Base-by-base conservation (phyloP, 306 rosid species). In the Trifolium subterraneum region DNA sequence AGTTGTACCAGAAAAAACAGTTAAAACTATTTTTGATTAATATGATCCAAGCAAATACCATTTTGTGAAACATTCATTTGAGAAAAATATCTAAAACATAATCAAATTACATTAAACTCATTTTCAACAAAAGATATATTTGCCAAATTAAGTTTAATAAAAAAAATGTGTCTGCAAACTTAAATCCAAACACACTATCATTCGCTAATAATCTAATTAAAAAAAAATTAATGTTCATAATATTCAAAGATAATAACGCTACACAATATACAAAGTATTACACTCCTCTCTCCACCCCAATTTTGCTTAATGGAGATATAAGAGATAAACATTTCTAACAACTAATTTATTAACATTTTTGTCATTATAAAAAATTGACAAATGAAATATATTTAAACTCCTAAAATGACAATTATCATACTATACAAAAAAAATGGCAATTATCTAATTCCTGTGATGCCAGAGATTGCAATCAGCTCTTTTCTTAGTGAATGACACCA, bases 361-460 rank as follows among this genome's bases (percentile, higher is more conserved):
- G 54, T 47, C 54, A 47, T 47, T 14, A 47, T 14, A 47, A 47
- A 47, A 47, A 47, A 15, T 18, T 14, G 6, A 47, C 23, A 50
- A 16, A 50, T 50, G 4, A 7, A 16, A 60, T 27, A n/a, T 16
- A 63, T 29, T 15, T 29, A 9, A 29, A 61, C 67, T 61, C 33
- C 7, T 15, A 33, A 61, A 33, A 33, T 33, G 45, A 33, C 67
- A 61, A 61, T 61, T 14, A 35, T 35, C 38, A 35, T 27, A 27
- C 31, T 27, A 27, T 27, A 27, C 0, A 27, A 2, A 27, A 2
- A 27, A 27, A 27, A 27, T 27, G 31, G 31, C 31, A 27, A 27
- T 27, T 27, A 31, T 18, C 68, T 36, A 67, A 13, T 42, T 67
- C 56, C 22, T 65, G 29, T 23, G 18, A 67, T 45, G 58, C 72